Evolutionary conservation across 2,329 filamentous ascomycete genomes (phyloP).

Genomic region (Byssothecium circinans): DNA sequence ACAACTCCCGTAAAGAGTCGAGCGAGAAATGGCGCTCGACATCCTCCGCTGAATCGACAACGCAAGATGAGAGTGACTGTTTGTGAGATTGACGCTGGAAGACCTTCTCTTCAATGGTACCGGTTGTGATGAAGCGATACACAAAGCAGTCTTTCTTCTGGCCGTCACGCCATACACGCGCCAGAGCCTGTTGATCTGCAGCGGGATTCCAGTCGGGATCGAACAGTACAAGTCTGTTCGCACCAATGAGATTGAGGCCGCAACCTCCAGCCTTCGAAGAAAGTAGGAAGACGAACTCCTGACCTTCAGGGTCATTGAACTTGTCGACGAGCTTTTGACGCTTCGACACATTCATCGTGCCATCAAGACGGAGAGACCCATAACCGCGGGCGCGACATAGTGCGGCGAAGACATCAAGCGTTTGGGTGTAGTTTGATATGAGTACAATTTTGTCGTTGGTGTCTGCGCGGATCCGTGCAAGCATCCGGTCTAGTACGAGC

Average conservation of each 20-base stretch:
- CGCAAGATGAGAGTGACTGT: constrained; percentile 91
- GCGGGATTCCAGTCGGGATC: constrained; percentile 96
- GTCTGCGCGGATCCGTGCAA: constrained; percentile 89
- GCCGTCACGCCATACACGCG: constrained; percentile 96
- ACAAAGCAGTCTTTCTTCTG: constrained; percentile 99
- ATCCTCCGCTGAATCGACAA: constrained; percentile 94
- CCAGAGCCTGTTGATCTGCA: constrained; percentile 93
- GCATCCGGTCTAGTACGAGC: constrained; percentile 96
- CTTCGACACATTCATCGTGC: constrained; percentile 97
- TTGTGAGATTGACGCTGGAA: constrained; percentile 99
- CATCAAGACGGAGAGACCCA: constrained; percentile 85
- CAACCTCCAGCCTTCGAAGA: constrained; percentile 97
- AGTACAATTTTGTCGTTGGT: constrained; percentile 99
- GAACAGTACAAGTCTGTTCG: constrained; percentile 92
- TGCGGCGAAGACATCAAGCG: constrained; percentile 89
- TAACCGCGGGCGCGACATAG: constrained; percentile 85
- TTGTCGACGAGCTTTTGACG: constrained; percentile 95
- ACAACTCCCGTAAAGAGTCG: constrained; percentile 87
- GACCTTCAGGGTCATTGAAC: constrained; percentile 90
- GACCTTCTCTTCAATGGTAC: constrained; percentile 98
- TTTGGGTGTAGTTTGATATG: constrained; percentile 98
- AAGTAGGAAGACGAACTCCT: constrained; percentile 92
- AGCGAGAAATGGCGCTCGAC: constrained; percentile 95
- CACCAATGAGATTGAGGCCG: constrained; percentile 92
- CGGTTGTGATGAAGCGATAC: constrained; percentile 98